Evolutionary conservation across 805 yeast genomes (phyloP).

Genomic region (Starmerella floricola): DNA sequence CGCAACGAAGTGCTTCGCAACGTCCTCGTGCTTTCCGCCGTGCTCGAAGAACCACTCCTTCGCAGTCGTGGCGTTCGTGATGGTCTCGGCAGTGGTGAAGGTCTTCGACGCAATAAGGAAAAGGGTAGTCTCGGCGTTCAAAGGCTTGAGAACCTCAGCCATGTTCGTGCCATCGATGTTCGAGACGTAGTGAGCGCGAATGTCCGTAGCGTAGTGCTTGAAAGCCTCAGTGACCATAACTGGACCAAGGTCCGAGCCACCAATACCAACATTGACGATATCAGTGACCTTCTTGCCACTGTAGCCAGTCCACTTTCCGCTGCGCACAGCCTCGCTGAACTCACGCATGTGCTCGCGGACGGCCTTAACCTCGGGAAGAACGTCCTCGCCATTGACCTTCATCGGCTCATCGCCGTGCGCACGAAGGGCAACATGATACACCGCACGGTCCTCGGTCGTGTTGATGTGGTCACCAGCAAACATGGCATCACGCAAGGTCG

Average conservation of each 20-base stretch:
- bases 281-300: constrained; percentile 89
- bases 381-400: constrained; percentile 82
- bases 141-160: constrained; percentile 71
- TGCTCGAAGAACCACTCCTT: constrained; percentile 80
- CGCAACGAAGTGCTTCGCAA: constrained; percentile 97
- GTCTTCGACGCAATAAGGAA: constrained; percentile 86
- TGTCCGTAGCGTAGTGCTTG: constrained; percentile 66
- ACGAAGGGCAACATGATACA: constrained; percentile 91
- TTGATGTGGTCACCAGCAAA: constrained; percentile 89
- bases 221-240: constrained; percentile 99
- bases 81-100: constrained; percentile 97
- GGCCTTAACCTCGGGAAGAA: constrained; percentile 79
- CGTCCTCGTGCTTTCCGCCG: constrained; percentile 55
- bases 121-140: constrained; percentile 83
- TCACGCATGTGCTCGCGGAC: constrained; percentile 95
- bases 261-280: constrained; percentile 95
- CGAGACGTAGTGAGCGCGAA: constrained; percentile 84
- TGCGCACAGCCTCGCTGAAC: constrained; percentile 78
- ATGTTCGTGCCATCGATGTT: constrained; percentile 97
- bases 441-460: constrained; percentile 86
- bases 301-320: constrained; percentile 94
- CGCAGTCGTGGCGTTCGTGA: constrained; percentile 91
- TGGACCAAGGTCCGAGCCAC: constrained; percentile 98
- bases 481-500: constrained; percentile 76
- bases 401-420: constrained; percentile 75